A percentile compares a stretch with the other conserved stretches of the same genome.
phyloP scores from a whole-genome alignment of 345 rosid genomes.

The Toxicodendron radicans region DNA sequence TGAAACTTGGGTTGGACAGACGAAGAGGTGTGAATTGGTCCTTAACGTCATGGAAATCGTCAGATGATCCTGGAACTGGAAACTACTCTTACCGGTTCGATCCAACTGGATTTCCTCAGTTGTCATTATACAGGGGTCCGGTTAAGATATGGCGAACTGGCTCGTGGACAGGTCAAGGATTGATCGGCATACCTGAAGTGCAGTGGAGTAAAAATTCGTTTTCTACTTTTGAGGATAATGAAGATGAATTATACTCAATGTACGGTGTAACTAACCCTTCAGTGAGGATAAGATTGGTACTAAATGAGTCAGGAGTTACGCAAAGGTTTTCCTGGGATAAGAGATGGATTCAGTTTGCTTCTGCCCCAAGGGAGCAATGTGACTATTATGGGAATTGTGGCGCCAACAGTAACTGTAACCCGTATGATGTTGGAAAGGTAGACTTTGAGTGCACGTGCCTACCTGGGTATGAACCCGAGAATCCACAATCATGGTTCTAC shows the following conservation, averaged over 20 bases:
- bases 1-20: conserved; percentile 62
- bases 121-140: conserved; percentile 40
- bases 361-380: conserved; percentile 57
- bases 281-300: conserved; percentile 28
- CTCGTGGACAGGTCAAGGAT: conserved; percentile 59
- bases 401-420: conserved; percentile 44
- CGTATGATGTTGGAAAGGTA: conserved; percentile 13
- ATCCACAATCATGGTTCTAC: conserved; percentile 38
- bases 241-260: conserved; percentile 33
- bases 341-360: conserved; percentile 47
- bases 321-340: conserved; percentile 45
- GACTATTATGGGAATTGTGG: conserved; percentile 63
- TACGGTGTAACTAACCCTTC: conserved; percentile 33
- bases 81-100: conserved; percentile 40
- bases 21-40: conserved; percentile 32
- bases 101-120: conserved; percentile 48
- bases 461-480: conserved; percentile 66
- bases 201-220: conserved; percentile 32
- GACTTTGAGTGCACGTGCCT: conserved; percentile 52
- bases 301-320: conserved; percentile 47
- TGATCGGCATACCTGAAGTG: conserved; percentile 77
- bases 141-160: conserved; percentile 49
- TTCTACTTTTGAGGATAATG: conserved; percentile 23
- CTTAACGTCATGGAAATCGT: conserved; percentile 54
- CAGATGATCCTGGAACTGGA: conserved; percentile 51